Evolutionary conservation across 495 filamentous ascomycete species (phyloP), one percentile per base, ranked within the genome.

Genomic region (Articulospora tetracladia): DNA sequence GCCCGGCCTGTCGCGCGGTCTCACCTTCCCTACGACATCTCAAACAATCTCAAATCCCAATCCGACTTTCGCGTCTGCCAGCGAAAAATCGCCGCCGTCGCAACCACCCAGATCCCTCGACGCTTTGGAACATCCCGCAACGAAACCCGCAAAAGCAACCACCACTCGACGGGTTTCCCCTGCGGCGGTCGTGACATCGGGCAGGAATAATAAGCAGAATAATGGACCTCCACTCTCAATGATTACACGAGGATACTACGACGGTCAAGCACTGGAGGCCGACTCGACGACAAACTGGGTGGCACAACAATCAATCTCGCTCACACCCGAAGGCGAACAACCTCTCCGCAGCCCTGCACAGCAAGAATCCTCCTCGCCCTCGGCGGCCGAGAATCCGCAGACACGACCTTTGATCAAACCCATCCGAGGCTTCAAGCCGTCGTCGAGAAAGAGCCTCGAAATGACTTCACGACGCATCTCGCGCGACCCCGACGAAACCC

Each of bases 391-490:
- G 28, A 27, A 22, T 19, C 26, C 32, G 3, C n/a, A 34, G 27
- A 30, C 55, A 26, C 41, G 58, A 50, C 59, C 68, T 27, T 39
- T 68, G 15, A 73, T 79, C 41, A 76, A 77, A 11, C 77, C 78
- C 10, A 81, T 79, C 61, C 74, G 79, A 28, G 66, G 71, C 24
- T 81, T 79, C 61, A 78, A 77, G 47, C 79, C 78, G 13, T 79
- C 79, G 8, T 72, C 77, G 34, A 74, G 80, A 58, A 76, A 75
- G 59, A 78, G 76, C 65, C 66, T 74, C 62, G 79, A 83, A 61
- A 79, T 80, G 77, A 49, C 53, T 62, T 74, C 57, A 72, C 74
- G 23, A 50, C 66, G 23, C 63, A 66, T 27, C 63, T 69, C 47
- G 74, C 53, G 39, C 73, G 75, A 65, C 58, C 76, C 73, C 49